A percentile compares a stretch with the other conserved stretches of the same genome.
Evolutionary conservation across 805 yeast genomes (phyloP).

Genomic region (Lipomyces orientalis): DNA sequence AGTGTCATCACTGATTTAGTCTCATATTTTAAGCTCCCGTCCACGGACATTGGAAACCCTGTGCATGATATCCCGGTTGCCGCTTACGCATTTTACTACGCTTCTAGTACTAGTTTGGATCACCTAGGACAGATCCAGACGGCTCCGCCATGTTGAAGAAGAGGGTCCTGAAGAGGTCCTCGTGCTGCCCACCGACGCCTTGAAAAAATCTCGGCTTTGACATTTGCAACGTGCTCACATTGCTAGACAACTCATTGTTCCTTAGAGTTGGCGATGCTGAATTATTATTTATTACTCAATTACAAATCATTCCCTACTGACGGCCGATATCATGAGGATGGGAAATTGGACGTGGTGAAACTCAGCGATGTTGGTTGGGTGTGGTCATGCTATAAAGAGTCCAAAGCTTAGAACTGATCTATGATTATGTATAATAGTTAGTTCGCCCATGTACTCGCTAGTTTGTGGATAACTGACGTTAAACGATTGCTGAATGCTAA

Average conservation of each 20-base stretch:
- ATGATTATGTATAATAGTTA: background rate
- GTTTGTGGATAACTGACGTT: background rate
- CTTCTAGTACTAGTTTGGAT: conserved; percentile 64
- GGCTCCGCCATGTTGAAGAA: conserved; percentile 55
- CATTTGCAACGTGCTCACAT: conserved; percentile 89
- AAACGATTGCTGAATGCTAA: too few relatives aligned
- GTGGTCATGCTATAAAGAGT: conserved; percentile 68
- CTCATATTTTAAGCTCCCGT: conserved; percentile 87
- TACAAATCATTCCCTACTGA: conserved; percentile 78
- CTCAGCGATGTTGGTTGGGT: conserved; percentile 88
- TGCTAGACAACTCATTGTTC: conserved; percentile 87
- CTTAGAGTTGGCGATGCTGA: conserved; percentile 95
- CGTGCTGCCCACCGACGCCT: conserved; percentile 70
- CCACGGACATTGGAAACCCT: conserved; percentile 69
- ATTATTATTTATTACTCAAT: conserved; percentile 91
- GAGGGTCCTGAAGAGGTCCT: too few relatives aligned
- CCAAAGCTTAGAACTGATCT: background rate
- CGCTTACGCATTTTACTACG: conserved; percentile 90
- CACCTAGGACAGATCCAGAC: conserved; percentile 47
- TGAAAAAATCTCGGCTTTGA: conserved; percentile 73
- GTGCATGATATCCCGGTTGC: conserved; percentile 72
- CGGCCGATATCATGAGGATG: conserved; percentile 75
- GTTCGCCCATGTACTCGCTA: background rate
- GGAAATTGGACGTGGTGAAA: conserved; percentile 57
- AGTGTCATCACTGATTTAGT: conserved; percentile 84